A percentile compares a stretch with the other conserved stretches of the same genome.
Conservation (phyloP, 2,329 filamentous ascomycete genomes). For the Microthyrium microscopicum region DNA sequence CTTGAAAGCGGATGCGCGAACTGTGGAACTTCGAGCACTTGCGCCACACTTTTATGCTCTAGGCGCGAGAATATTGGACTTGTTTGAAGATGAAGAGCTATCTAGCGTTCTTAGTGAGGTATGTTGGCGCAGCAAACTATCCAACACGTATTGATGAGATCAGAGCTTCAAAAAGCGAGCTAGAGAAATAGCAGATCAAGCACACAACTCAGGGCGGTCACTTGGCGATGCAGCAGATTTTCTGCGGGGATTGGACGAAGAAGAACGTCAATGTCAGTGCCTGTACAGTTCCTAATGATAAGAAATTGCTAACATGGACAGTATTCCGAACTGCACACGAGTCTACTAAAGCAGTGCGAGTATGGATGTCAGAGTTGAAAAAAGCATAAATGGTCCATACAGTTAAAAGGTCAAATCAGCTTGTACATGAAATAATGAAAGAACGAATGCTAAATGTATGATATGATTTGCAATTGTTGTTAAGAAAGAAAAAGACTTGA, state of each 20-base stretch:
- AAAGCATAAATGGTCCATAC: slow-evolving; percentile 15
- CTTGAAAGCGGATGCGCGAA: slow-evolving; percentile 73
- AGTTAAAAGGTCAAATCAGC: too few relatives aligned
- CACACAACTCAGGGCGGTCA: slow-evolving; percentile 64
- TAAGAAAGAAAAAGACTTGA: too few relatives aligned
- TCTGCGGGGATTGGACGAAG: slow-evolving; percentile 74
- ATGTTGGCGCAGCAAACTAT: slow-evolving; percentile 8
- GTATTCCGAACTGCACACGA: slow-evolving; percentile 33
- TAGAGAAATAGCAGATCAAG: slow-evolving; percentile 72
- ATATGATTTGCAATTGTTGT: too few relatives aligned
- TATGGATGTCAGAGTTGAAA: slow-evolving; percentile 27
- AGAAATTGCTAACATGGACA: slow-evolving; percentile 11
- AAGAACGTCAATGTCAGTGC: slow-evolving; percentile 50
- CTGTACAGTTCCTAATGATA: not conserved
- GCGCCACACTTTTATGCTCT: slow-evolving; percentile 80
- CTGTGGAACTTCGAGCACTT: slow-evolving; percentile 68
- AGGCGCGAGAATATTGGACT: slow-evolving; percentile 67
- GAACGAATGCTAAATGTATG: too few relatives aligned
- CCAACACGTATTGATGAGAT: not conserved
- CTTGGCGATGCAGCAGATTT: slow-evolving; percentile 58
- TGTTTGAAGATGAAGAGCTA: slow-evolving; percentile 81
- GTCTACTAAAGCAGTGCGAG: slow-evolving; percentile 27
- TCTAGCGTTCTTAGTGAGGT: slow-evolving; percentile 39
- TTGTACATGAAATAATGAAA: too few relatives aligned
- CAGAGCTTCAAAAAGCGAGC: slow-evolving; percentile 69